Base-by-base conservation (phyloP, 2,329 filamentous ascomycete genomes). In the Exophiala viscosa region DNA sequence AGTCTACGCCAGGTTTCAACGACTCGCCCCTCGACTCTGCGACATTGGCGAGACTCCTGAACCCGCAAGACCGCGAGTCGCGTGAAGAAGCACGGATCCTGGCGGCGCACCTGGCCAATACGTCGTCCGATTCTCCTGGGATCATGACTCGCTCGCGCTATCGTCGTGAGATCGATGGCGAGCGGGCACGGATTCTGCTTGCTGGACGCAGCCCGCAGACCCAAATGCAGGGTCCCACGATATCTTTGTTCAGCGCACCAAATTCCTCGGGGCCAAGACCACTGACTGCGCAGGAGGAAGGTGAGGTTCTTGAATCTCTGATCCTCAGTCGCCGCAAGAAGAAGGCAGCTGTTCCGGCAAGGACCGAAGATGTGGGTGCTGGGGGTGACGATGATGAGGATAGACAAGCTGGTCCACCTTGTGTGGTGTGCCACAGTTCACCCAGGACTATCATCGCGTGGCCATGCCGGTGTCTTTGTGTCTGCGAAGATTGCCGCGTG, bases 401-500 rank as follows among this genome's bases (percentile, higher is more conserved):
- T 51, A 59, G 52, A 40, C 84, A 28, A 82, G 78, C 50, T 36
- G 85, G 89, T 0, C 90, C 90, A 2, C 87, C 88, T 61, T 99
- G 93, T 65, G 93, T 97, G 1, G 89, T 99, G 3, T 99, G 93
- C 67, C 92, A 97, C 68, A 84, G 84, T 49, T 80, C 82, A n/a
- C 84, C 90, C 2, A 80, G 93, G 14, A 95, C 88, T 6, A 87
- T 97, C 55, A 87, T 99, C 49, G 86, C 96, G 1, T 97, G 93
- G 93, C 93, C 93, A 0, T 99, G 93, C 68, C 87, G 93, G 2
- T 99, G 93, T 67, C 78, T 99, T 52, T 92, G 89, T 61, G 78
- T 97, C 10, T 97, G 93, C 67, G 93, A 99, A 68, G 93, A 97
- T 61, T 97, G 93, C 67, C 80, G 93, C 31, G 88, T 97, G 33